Base-by-base conservation (phyloP, 306 rosid species). In the Lathyrus tuberosus region DNA sequence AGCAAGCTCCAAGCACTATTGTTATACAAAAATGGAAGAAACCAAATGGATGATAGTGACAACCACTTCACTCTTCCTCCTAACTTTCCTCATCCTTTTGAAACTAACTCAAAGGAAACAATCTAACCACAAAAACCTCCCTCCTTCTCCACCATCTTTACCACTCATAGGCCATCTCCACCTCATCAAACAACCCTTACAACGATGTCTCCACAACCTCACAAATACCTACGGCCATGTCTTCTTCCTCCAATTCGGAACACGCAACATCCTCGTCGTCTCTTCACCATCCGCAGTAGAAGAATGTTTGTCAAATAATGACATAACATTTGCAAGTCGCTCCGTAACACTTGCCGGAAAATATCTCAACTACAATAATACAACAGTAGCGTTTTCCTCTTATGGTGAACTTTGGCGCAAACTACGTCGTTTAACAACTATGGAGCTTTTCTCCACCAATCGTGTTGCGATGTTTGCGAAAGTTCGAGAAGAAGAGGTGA, bases 81-180 rank as follows among this genome's bases (percentile, higher is more conserved):
- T 83, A 37, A 38, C 26, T 9, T 20, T 74, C 18, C 1, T 69
- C 44, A 62, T 64, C 8, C 6, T 65, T 6, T 35, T 33, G 7
- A 69, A 52, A 10, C 51, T 4, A 0, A 28, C 7, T 1, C 35
- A 6, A 37, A 61, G 62, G 4, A 62, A n/a, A 49, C 6, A 38
- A 22, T 2, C 8, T 41, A 51, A 49, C 2, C 33, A n/a, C 11
- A 35, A 6, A 28, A 73, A 71, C 8, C 30, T 69, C 2, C 88
- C 91, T 33, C 86, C 86, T 0, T 63, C 65, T 17, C 88, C 88
- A 42, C 78, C 79, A 4, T 9, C 79, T 20, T 42, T 84, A 13
- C 91, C 91, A 4, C 1, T 81, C 43, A 73, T 86, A 40, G 88
- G 88, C 2, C 86, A 86, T 66, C 78, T 81, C 15, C 88, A 84